A percentile compares a stretch with the other conserved stretches of the same genome.
These are phyloP conservation scores for Leccinum barrowsii DNA, from an alignment of 768 basidiomycete species.

Conservation along the genomic window DNA sequence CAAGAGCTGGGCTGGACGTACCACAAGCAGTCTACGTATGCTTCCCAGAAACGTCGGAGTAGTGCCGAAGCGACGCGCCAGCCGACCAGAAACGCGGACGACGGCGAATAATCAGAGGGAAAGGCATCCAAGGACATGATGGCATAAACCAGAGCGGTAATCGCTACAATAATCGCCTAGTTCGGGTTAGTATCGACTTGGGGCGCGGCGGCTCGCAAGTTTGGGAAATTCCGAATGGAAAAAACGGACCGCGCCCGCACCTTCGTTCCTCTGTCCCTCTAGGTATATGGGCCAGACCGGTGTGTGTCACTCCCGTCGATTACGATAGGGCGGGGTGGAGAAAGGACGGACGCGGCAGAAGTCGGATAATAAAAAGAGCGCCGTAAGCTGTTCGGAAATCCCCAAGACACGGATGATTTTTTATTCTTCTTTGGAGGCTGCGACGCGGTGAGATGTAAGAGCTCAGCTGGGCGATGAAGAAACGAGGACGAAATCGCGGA, in stretches of 20 bases:
- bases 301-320: slow-evolving; percentile 11
- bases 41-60: slow-evolving; percentile 50
- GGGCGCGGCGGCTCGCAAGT: background rate
- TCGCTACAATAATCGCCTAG: background rate
- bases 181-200: background rate
- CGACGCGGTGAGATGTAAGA: background rate
- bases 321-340: slow-evolving; percentile 24
- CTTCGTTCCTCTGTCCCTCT: background rate
- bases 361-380: background rate
- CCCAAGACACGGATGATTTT: background rate
- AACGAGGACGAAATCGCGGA: background rate
- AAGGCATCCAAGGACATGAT: slow-evolving; percentile 8
- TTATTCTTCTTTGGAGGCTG: background rate
- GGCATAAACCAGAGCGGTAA: slow-evolving; percentile 6
- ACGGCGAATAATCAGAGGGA: slow-evolving; percentile 9
- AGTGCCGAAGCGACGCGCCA: slow-evolving; percentile 15
- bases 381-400: slow-evolving; percentile 4
- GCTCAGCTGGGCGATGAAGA: background rate
- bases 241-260: background rate
- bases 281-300: background rate
- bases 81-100: slow-evolving; percentile 18
- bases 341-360: slow-evolving; percentile 8
- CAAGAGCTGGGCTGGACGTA: slow-evolving; percentile 61
- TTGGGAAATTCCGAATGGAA: slow-evolving; percentile 1
- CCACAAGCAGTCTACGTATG: slow-evolving; percentile 63